phyloP scores from a whole-genome alignment of 1,284 basidiomycete species.

The Fomitopsis pinicola region DNA sequence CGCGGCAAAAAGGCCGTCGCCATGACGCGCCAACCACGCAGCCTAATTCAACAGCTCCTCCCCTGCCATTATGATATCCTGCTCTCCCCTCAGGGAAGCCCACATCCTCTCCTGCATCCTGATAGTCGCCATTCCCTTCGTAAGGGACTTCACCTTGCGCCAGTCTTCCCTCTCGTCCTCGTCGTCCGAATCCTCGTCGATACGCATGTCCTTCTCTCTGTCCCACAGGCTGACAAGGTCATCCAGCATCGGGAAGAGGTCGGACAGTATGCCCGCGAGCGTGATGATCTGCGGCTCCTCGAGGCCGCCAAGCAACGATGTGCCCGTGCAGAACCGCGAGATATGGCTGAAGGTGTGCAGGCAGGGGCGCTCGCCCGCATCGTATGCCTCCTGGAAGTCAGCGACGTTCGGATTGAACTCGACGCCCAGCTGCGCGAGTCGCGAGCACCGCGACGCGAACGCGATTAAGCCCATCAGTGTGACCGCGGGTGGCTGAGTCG shows the following conservation, averaged over 20 bases:
- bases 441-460: neutral
- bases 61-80: too few species aligned
- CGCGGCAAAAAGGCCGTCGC: too few species aligned
- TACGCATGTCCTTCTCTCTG: neutral
- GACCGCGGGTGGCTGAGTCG: neutral
- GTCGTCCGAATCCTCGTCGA: slow-evolving; percentile 3
- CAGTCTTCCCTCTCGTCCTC: slow-evolving; percentile 7
- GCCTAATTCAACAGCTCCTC: too few species aligned
- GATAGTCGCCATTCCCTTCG: slow-evolving; percentile 13
- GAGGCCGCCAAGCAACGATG: slow-evolving; percentile 4
- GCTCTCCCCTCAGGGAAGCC: neutral
- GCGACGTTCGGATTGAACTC: slow-evolving; percentile 1
- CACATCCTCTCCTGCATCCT: slow-evolving; percentile 11
- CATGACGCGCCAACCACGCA: too few species aligned
- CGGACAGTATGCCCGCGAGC: slow-evolving; percentile 15
- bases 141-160: slow-evolving; percentile 9
- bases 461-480: slow-evolving; percentile 3
- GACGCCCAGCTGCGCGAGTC: neutral
- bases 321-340: neutral
- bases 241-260: slow-evolving; percentile 13
- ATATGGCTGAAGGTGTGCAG: neutral
- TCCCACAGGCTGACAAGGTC: neutral
- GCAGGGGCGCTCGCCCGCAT: neutral
- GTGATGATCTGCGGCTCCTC: slow-evolving; percentile 4
- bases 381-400: neutral